Evolutionary conservation across 768 basidiomycete genomes (phyloP).

Genomic region (Austroboletus festivus): DNA sequence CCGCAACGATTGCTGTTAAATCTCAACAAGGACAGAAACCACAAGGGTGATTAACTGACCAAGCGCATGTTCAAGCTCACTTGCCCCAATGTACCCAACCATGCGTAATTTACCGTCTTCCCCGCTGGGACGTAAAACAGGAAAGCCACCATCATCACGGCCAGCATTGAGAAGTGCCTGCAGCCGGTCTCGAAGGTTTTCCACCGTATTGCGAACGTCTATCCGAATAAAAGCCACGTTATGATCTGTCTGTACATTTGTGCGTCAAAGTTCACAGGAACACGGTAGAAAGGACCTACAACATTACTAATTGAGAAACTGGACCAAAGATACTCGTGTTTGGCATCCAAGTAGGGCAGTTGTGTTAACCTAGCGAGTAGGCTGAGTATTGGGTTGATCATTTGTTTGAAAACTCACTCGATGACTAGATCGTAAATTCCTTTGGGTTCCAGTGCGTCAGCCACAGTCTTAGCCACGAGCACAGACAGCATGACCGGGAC

Average conservation of each 20-base stretch:
- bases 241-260: conserved; percentile 53
- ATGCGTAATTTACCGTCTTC: conserved; percentile 53
- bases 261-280: background rate
- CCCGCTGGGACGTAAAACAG: conserved; percentile 60
- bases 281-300: conserved; percentile 42
- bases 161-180: conserved; percentile 53
- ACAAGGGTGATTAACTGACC: conserved; percentile 45
- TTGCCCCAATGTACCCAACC: conserved; percentile 88
- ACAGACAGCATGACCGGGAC: conserved; percentile 88
- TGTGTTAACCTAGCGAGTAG: conserved; percentile 55
- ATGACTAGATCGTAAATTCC: conserved; percentile 98
- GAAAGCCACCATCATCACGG: conserved; percentile 81
- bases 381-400: background rate
- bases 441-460: conserved; percentile 52
- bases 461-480: conserved; percentile 51
- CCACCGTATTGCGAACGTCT: conserved; percentile 74
- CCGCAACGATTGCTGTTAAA: conserved; percentile 66
- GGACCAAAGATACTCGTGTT: conserved; percentile 89
- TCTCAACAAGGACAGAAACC: background rate
- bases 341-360: conserved; percentile 89
- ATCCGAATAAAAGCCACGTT: conserved; percentile 68
- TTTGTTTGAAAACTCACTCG: conserved; percentile 42
- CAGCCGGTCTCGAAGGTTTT: conserved; percentile 69
- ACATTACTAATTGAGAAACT: conserved; percentile 71
- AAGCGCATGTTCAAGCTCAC: conserved; percentile 91